Conservation (phyloP, 139 green algal genomes). For the Chlamydomonas sphaeroides region DNA sequence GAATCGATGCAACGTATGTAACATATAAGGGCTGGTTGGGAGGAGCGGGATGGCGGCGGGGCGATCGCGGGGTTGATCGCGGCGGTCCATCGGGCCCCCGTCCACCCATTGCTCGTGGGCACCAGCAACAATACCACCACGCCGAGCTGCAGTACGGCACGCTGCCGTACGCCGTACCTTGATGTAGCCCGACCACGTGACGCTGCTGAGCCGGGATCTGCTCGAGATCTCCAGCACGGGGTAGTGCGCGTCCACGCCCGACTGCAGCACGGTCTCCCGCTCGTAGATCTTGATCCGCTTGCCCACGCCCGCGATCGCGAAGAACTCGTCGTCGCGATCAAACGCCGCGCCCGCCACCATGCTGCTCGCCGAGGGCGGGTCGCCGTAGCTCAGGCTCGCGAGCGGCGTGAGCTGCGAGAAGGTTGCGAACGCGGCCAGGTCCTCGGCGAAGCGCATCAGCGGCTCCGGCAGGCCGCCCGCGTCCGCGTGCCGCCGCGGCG, state of each 20-base stretch:
- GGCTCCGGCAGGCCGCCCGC: constrained; percentile 32
- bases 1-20: too few species aligned
- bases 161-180: too few species aligned
- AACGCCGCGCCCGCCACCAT: constrained; percentile 89
- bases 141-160: too few species aligned
- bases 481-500: constrained; percentile 10
- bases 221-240: constrained; percentile 56
- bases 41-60: too few species aligned
- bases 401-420: constrained; percentile 12
- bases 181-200: constrained; percentile 46
- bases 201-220: constrained; percentile 29
- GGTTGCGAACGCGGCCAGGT: constrained; percentile 32
- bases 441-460: constrained; percentile 29
- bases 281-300: constrained; percentile 85
- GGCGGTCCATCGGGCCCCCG: too few species aligned
- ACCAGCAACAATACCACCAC: too few species aligned
- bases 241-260: constrained; percentile 42
- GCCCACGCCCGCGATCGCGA: constrained; percentile 84
- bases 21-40: too few species aligned
- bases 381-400: constrained; percentile 23
- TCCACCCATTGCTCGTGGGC: too few species aligned
- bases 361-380: constrained; percentile 15
- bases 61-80: too few species aligned
- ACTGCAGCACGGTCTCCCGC: constrained; percentile 35
- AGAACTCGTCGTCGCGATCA: constrained; percentile 92